Evolutionary conservation across 306 rosid genomes (phyloP).

Genomic region (Styphnolobium japonicum): DNA sequence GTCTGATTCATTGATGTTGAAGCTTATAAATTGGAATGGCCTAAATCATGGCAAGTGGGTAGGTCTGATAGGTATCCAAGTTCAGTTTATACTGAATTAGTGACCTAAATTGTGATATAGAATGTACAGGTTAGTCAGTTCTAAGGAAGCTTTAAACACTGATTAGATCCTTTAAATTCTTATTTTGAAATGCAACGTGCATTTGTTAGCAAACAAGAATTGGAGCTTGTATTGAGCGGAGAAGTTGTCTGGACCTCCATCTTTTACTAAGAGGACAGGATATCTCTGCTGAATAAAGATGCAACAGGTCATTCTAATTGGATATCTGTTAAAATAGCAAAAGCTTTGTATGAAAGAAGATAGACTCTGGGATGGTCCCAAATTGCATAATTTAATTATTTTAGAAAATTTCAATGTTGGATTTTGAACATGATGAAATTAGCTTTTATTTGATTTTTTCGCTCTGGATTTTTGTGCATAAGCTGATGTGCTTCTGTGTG

Average conservation of each 20-base stretch:
- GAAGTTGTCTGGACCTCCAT: slow-evolving; percentile 1
- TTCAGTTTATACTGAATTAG: slow-evolving; percentile 6
- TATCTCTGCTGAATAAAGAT: background rate
- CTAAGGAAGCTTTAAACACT: background rate
- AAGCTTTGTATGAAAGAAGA: background rate
- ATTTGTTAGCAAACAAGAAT: background rate
- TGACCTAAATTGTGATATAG: background rate
- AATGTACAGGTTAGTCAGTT: slow-evolving; percentile 11
- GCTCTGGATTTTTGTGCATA: background rate
- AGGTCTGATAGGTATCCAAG: background rate
- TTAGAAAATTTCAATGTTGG: background rate
- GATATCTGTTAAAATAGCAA: background rate
- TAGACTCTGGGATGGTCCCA: background rate
- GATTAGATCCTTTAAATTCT: background rate
- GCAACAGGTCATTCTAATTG: background rate
- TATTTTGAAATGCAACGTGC: background rate
- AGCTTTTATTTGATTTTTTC: background rate
- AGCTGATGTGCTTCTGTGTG: slow-evolving; percentile 23
- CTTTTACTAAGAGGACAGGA: background rate
- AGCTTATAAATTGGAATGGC: background rate
- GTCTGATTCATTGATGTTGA: slow-evolving; percentile 8
- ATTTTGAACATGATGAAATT: background rate
- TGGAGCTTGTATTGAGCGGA: background rate
- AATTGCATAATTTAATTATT: background rate
- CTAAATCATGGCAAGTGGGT: background rate